These are phyloP conservation scores for Peronospora destructor DNA, from an alignment of 352 stramenopile species.

Conservation along the genomic window DNA sequence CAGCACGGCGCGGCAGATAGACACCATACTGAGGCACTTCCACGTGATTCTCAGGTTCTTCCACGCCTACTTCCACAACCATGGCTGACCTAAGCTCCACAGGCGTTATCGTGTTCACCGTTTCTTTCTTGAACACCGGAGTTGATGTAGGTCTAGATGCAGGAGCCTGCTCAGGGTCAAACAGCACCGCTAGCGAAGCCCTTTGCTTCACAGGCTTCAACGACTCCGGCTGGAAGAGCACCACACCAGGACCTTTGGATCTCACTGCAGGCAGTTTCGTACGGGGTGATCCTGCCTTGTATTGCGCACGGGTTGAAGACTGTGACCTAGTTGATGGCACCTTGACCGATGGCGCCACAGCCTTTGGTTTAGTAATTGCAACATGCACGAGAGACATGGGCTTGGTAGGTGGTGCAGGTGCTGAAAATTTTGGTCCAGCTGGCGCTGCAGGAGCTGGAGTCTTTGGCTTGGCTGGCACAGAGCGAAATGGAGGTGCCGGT, in stretches of 20 bases:
- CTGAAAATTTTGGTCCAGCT: constrained; percentile 9
- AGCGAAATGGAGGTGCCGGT: constrained; percentile 5
- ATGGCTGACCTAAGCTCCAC: constrained; percentile 18
- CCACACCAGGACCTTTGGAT: constrained; percentile 21
- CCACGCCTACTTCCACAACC: constrained; percentile 15
- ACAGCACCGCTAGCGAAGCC: constrained; percentile 25
- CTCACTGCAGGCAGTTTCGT: constrained; percentile 7
- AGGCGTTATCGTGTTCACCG: constrained; percentile 18
- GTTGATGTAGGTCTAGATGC: constrained; percentile 5
- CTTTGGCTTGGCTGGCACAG: constrained; percentile 8
- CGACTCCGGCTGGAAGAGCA: constrained; percentile 30
- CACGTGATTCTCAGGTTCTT: constrained; percentile 14
- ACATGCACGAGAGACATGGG: constrained; percentile 9
- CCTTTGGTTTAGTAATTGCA: constrained; percentile 8
- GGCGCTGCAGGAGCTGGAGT: constrained; percentile 3
- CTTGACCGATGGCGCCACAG: background rate
- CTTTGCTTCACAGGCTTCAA: constrained; percentile 26
- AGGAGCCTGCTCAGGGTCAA: constrained; percentile 21
- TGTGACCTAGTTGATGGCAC: constrained; percentile 8
- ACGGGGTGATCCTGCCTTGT: constrained; percentile 15
- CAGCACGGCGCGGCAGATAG: constrained; percentile 28
- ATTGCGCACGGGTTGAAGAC: constrained; percentile 2
- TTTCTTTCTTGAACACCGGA: constrained; percentile 10
- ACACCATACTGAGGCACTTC: constrained; percentile 18
- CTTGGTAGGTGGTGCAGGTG: constrained; percentile 8